Base-by-base conservation (phyloP, 129 eudicot genomes). In the Centaurea solstitialis region DNA sequence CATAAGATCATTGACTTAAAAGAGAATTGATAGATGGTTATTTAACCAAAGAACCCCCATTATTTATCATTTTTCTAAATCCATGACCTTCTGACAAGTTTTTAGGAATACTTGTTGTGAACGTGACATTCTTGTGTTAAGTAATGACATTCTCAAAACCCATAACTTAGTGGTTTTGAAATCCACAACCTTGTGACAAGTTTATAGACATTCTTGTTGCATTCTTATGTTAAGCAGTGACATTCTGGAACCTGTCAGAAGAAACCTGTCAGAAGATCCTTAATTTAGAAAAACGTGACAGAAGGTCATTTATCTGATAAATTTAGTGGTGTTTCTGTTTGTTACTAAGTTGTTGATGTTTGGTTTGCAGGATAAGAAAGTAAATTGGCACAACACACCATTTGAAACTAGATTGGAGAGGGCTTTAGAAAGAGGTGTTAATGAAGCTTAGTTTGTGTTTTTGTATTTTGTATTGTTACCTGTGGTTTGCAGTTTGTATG, bases 321-420 rank as follows among this genome's bases (percentile, higher is more conserved):
- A 57, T 15, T 50, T 3, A 50, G 61, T 21, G n/a, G 69, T 57
- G 37, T 38, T 80, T 39, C 37, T 72, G 78, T 59, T 45, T 68
- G 78, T 59, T 39, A 50, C 23, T 85, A 33, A 79, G 43, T 12
- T 35, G 20, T 88, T 82, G 24, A 26, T 40, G 69, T 66, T 21
- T 70, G 68, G 39, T 50, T 3, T 92, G 87, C 94, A 94, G 97
- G 99, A 94, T 68, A 92, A 89, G 89, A 89, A 83, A 82, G 97
- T 95, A 64, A 87, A 84, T 72, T 94, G 98, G 98, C 96, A 87
- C 21, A 82, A 91, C 37, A 90, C 94, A 18, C 93, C 97, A 38
- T 94, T 92, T 45, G 98, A 91, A 74, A 86, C 91, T 28, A 86
- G 98, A 81, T 78, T 96, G 90, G 96, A 96, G 86, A 91, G 89